Evolutionary conservation across 1,139 yeast species (phyloP), one percentile per base, ranked within the genome.

Genomic region (Geotrichum fermentans): DNA sequence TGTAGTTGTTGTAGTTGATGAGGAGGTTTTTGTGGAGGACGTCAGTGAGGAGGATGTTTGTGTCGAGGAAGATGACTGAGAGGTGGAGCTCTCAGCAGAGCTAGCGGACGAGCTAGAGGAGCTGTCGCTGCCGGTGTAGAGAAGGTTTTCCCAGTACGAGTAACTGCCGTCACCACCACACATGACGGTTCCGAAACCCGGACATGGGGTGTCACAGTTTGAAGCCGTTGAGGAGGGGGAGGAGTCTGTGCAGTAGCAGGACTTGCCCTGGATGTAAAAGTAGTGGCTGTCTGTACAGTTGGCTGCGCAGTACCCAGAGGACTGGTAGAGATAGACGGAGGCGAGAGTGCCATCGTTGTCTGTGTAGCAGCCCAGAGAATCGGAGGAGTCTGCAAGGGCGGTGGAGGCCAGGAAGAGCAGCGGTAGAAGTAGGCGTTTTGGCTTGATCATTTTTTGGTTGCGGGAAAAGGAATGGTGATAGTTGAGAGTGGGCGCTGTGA

Each of bases 171-270:
- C 14, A 5, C 55, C 51, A 14, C 56, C 55, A 13, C 55, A 54
- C 14, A 38, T 43, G 21, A 32, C 52, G 4, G 21, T 33, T 26
- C 44, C 45, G 16, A 14, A 51, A 13, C 51, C 54, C 14, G 40
- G 54, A 38, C 92, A 83, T 1, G 57, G 49, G 1, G 60, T 59
- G 54, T 65, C 58, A 67, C 92, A 83, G n/a, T 59, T 46, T 28
- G 56, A 57, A 11, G 56, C 59, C 42, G 45, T 46, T 14, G 62
- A 60, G 17, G 67, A 55, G 1, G 95, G 95, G 17, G 72, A 61
- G 0, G 68, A 56, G 53, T 68, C 61, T 53, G 90, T 85, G 66
- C 96, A 87, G 61, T 72, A 78, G 67, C 96, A 87, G 18, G 69
- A 65, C 47, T 69, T 62, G 36, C 88, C 90, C 37, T 73, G 61